Conservation (phyloP, 2,329 filamentous ascomycete genomes). For the Diplodia corticola region DNA sequence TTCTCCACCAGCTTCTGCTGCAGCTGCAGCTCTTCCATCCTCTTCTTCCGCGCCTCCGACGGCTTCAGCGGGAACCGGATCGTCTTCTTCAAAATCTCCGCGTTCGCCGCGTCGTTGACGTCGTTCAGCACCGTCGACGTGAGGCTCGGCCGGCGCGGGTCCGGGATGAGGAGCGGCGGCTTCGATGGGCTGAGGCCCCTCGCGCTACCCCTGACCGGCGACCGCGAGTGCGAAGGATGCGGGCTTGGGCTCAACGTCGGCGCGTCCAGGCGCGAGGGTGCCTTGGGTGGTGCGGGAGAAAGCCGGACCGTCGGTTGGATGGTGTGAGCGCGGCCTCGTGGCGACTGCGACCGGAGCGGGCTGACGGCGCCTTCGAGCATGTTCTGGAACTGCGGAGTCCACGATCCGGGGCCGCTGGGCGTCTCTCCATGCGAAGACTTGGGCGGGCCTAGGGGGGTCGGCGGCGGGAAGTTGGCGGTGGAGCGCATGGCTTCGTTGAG, state of each 20-base stretch:
- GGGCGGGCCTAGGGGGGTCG: constrained; percentile 26
- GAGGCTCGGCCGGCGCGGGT: neutral
- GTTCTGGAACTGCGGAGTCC: constrained; percentile 39
- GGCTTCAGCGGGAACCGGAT: constrained; percentile 35
- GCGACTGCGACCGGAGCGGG: constrained; percentile 38
- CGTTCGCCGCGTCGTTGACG: constrained; percentile 25
- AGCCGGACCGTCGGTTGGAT: constrained; percentile 8
- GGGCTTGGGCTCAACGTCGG: neutral
- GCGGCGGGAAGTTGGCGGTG: constrained; percentile 28
- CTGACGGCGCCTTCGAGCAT: constrained; percentile 34
- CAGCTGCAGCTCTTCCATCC: neutral
- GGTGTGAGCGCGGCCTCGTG: constrained; percentile 36
- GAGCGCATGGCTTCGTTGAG: constrained; percentile 43
- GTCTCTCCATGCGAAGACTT: constrained; percentile 8
- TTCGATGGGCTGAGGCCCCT: neutral
- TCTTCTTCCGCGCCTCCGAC: neutral
- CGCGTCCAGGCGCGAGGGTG: neutral
- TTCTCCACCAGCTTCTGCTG: neutral
- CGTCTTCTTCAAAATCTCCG: constrained; percentile 37
- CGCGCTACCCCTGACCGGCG: neutral
- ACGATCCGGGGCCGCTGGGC: constrained; percentile 31
- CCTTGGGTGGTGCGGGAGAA: neutral
- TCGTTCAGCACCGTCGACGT: constrained; percentile 16
- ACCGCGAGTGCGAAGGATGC: neutral
- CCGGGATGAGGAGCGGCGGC: neutral